Evolutionary conservation across 1,284 basidiomycete species (phyloP).

Genomic region (Coniferiporia sulphurascens): DNA sequence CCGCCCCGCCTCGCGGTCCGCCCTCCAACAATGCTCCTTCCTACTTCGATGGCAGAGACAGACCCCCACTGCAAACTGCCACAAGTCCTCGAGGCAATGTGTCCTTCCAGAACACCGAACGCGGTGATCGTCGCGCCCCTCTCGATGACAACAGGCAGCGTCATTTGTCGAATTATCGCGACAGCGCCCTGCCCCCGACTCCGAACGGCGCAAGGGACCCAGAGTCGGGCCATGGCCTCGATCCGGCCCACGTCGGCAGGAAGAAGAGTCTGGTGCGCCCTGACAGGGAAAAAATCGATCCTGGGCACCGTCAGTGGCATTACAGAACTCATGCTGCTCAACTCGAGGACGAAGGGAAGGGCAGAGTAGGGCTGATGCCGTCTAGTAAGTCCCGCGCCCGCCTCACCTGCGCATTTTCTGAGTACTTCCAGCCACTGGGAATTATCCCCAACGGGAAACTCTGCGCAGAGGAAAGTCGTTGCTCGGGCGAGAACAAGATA

Average conservation of each 20-base stretch:
- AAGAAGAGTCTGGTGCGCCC: slow-evolving; percentile 95
- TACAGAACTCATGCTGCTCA: slow-evolving; percentile 89
- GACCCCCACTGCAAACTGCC: slow-evolving; percentile 24
- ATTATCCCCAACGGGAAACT: slow-evolving; percentile 60
- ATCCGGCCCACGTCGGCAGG: slow-evolving; percentile 48
- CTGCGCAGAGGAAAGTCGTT: slow-evolving; percentile 84
- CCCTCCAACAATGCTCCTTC: slow-evolving; percentile 27
- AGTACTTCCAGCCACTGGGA: slow-evolving; percentile 65
- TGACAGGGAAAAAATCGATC: slow-evolving; percentile 96
- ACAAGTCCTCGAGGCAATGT: slow-evolving; percentile 43
- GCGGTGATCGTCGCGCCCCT: slow-evolving; percentile 54
- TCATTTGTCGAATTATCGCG: slow-evolving; percentile 50
- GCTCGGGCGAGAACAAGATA: slow-evolving; percentile 81
- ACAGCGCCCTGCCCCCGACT: slow-evolving; percentile 38
- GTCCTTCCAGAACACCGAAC: slow-evolving; percentile 63
- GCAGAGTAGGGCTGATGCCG: slow-evolving; percentile 65
- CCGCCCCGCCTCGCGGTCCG: slow-evolving; percentile 32
- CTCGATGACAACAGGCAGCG: slow-evolving; percentile 50
- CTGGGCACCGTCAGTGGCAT: slow-evolving; percentile 91
- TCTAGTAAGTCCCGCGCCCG: slow-evolving; percentile 55
- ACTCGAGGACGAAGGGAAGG: slow-evolving; percentile 61
- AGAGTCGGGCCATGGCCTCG: slow-evolving; percentile 33
- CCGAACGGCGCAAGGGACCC: slow-evolving; percentile 36
- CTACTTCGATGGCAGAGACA: slow-evolving; percentile 26
- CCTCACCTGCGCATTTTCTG: slow-evolving; percentile 14